Percentiles rank a stretch among this genome's conserved stretches.
phyloP scores from a whole-genome alignment of 2,329 filamentous ascomycete genomes.

The Harringtonia lauricola region DNA sequence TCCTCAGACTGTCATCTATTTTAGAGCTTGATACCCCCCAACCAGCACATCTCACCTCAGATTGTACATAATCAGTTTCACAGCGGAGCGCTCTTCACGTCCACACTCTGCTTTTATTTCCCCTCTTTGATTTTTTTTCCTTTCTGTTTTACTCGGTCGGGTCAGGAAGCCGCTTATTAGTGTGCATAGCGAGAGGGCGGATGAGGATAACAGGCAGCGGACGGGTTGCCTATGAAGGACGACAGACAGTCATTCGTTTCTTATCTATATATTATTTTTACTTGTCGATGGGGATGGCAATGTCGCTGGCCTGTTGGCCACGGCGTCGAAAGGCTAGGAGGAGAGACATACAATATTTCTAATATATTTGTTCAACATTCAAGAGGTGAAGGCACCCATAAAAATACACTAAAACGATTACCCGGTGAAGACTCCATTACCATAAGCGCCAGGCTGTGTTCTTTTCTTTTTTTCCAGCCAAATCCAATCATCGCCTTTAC shows the following conservation, averaged over 20 bases:
- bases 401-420: too few relatives aligned
- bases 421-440: too few relatives aligned
- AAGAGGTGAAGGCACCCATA: too few relatives aligned
- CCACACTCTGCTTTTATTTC: background rate
- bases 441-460: too few relatives aligned
- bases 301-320: background rate
- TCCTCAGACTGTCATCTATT: conserved; percentile 1
- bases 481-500: conserved; percentile 8
- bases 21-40: conserved; percentile 2
- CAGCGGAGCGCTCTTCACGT: background rate
- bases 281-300: background rate
- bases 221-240: background rate
- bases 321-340: too few relatives aligned
- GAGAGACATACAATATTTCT: too few relatives aligned
- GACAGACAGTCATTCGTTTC: background rate
- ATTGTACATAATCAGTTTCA: background rate
- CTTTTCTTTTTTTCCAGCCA: background rate
- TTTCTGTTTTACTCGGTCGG: background rate
- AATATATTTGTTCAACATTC: background rate
- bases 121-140: background rate
- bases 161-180: conserved; percentile 2
- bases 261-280: background rate
- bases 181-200: conserved; percentile 7
- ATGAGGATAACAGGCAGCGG: background rate
- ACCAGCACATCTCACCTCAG: background rate